phyloP scores from a whole-genome alignment of 352 stramenopile species.

The Phytopythium litorale region DNA sequence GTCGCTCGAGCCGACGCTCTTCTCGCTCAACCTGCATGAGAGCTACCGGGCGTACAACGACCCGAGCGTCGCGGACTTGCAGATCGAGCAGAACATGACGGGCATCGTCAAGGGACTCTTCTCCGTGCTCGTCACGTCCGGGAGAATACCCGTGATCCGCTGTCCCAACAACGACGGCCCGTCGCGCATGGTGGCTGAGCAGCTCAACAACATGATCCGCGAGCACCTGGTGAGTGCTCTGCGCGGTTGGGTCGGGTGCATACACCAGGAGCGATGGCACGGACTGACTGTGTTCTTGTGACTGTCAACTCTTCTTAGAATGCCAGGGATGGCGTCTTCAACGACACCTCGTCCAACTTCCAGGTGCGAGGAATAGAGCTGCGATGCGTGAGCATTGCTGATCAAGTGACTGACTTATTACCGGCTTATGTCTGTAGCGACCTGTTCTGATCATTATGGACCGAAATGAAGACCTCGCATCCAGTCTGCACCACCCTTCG shows the following conservation, averaged over 20 bases:
- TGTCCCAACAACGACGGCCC: slow-evolving; percentile 91
- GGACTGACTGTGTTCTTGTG: not conserved
- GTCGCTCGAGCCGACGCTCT: slow-evolving; percentile 93
- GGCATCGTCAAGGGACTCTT: slow-evolving; percentile 86
- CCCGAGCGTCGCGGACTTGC: slow-evolving; percentile 60
- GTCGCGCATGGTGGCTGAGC: slow-evolving; percentile 95
- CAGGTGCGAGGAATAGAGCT: slow-evolving; percentile 33
- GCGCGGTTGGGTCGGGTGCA: not conserved
- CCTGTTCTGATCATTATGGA: slow-evolving; percentile 97
- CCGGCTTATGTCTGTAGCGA: slow-evolving; percentile 38
- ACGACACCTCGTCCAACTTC: slow-evolving; percentile 52
- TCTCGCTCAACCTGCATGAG: slow-evolving; percentile 90
- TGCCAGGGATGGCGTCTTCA: slow-evolving; percentile 64
- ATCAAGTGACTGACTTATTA: not conserved
- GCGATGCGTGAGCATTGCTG: not conserved
- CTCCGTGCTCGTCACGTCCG: slow-evolving; percentile 91
- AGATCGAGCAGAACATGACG: slow-evolving; percentile 78
- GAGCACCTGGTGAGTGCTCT: slow-evolving; percentile 52
- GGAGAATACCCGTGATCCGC: slow-evolving; percentile 94
- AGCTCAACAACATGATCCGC: slow-evolving; percentile 84
- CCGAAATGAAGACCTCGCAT: slow-evolving; percentile 95
- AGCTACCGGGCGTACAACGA: slow-evolving; percentile 96
- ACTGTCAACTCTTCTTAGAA: slow-evolving; percentile 17
- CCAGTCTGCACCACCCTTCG: slow-evolving; percentile 93
- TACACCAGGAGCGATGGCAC: not conserved